Base-by-base conservation (phyloP, 495 filamentous ascomycete species). In the Xylaria intraflava region DNA sequence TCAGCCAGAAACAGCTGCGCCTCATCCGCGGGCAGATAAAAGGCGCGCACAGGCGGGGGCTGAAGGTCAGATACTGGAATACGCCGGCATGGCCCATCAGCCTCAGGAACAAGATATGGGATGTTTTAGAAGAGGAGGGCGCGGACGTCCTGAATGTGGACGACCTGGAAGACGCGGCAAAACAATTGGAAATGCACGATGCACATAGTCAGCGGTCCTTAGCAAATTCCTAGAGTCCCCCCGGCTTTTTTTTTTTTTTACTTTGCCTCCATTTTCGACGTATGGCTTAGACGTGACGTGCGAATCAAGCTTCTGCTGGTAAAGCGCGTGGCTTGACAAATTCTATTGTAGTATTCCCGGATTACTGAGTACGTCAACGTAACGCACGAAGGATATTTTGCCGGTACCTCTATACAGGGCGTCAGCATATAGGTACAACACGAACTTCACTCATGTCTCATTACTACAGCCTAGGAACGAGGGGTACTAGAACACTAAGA, bases 1-100 rank as follows among this genome's bases (percentile, higher is more conserved):
- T 83, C 26, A 72, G 46, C 27, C 53, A 66, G 12, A 49, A 55
- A 12, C 88, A 93, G 60, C 71, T 88, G 55, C 68, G 65, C 0
- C 74, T 66, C 20, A 80, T 93, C 57, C 73, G 84, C 16, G 68
- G 68, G 0, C 86, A 91, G 57, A 76, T 93, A 14, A 72, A 72
- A n/a, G 78, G 77, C 36, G 89, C 89, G 10, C 83, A 89, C 57
- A 65, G 65, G 16, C 79, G 80, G 59, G 88, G 89, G 0, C 69
- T 94, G 33, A 83, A 83, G 56, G 84, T 81, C 6, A 68, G 89
- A 38, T 94, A 91, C 65, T 94, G 89, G 89, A 80, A 83, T n/a
- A 61, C 85, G 20, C 88, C 89, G 0, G 67, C 68, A 50, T 94
- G 89, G 88, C 88, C 89, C 10, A 67, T 85, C n/a, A 78, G 80